Percentiles rank a stretch among this genome's conserved stretches.
phyloP scores from a whole-genome alignment of 23 red algal genomes.

The Agarophyton chilense region DNA sequence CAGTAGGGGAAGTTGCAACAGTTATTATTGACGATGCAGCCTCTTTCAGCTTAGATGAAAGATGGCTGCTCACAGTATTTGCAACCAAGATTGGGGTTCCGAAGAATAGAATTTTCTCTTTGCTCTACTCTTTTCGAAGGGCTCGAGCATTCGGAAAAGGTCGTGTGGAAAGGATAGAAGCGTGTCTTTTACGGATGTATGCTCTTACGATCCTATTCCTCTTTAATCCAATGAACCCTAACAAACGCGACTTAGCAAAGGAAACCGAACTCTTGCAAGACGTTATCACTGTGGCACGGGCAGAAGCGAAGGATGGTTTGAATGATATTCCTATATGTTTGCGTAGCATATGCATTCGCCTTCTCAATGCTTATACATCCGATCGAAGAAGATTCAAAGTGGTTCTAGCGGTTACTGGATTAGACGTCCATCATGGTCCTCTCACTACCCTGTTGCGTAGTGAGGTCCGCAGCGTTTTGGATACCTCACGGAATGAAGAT shows the following conservation, averaged over 20 bases:
- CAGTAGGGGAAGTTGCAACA: neutral
- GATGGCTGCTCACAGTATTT: slow-evolving; percentile 56
- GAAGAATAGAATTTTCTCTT: slow-evolving; percentile 54
- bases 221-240: slow-evolving; percentile 34
- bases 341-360: slow-evolving; percentile 69
- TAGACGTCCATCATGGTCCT: slow-evolving; percentile 51
- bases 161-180: slow-evolving; percentile 45
- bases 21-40: slow-evolving; percentile 42
- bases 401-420: slow-evolving; percentile 38
- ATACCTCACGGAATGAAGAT: neutral
- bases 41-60: slow-evolving; percentile 38
- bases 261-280: slow-evolving; percentile 74
- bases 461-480: slow-evolving; percentile 36
- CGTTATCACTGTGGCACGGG: slow-evolving; percentile 40
- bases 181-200: slow-evolving; percentile 41
- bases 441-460: slow-evolving; percentile 66
- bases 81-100: slow-evolving; percentile 39
- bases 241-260: slow-evolving; percentile 20
- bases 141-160: slow-evolving; percentile 53
- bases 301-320: slow-evolving; percentile 58
- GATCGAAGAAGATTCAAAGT: slow-evolving; percentile 27
- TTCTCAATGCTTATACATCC: slow-evolving; percentile 53
- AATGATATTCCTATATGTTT: slow-evolving; percentile 65
- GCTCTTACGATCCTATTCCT: slow-evolving; percentile 71
- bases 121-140: slow-evolving; percentile 40